phyloP scores from a whole-genome alignment of 495 filamentous ascomycete species.

The Hypoxylon fragiforme region DNA sequence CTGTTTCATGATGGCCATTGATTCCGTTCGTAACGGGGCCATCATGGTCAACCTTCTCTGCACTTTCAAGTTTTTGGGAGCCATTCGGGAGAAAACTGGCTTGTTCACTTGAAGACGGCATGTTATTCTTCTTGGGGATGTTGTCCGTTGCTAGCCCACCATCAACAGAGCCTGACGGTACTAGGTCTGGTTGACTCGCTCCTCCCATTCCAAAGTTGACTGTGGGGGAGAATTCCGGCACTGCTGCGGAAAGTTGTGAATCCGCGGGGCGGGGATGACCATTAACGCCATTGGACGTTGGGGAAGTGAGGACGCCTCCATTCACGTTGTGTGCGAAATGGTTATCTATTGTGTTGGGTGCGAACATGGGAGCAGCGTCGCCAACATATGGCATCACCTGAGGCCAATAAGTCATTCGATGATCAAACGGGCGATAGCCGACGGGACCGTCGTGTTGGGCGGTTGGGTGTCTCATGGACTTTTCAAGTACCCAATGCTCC shows the following conservation, averaged over 20 bases:
- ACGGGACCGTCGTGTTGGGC: conserved; percentile 49
- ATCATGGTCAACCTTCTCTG: conserved; percentile 1
- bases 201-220: conserved; percentile 12
- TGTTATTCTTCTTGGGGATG: conserved; percentile 1
- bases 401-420: conserved; percentile 22
- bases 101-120: conserved; percentile 11
- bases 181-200: conserved; percentile 6
- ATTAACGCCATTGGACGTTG: conserved; percentile 46
- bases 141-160: conserved; percentile 12
- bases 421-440: conserved; percentile 24
- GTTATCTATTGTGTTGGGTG: conserved; percentile 38
- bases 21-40: conserved; percentile 22
- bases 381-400: conserved; percentile 37
- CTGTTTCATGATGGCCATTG: background rate
- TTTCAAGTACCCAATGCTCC: conserved; percentile 77
- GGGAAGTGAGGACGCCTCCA: conserved; percentile 38
- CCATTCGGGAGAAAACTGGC: conserved; percentile 16
- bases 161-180: background rate
- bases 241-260: conserved; percentile 70
- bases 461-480: conserved; percentile 48
- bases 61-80: background rate
- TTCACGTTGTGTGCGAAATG: conserved; percentile 40
- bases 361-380: conserved; percentile 35
- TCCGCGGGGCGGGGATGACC: conserved; percentile 47
- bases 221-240: conserved; percentile 73